Base-by-base conservation (phyloP, 2,329 filamentous ascomycete genomes). In the Curvularia sp. region DNA sequence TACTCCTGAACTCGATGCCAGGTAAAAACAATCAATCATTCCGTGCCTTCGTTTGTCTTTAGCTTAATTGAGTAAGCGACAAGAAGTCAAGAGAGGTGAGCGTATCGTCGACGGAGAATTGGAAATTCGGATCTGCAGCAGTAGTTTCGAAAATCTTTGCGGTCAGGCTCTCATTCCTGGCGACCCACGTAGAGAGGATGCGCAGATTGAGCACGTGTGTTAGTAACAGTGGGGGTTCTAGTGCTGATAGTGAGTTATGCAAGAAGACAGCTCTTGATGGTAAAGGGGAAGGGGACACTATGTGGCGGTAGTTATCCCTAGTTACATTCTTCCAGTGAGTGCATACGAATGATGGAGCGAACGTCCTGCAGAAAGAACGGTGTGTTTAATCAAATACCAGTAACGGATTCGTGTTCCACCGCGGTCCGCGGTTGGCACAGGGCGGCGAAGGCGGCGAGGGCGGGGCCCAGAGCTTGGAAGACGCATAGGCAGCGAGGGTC, bases 391-490 rank as follows among this genome's bases (percentile, higher is more conserved):
- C 32, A 36, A 36, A 21, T 13, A n/a, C 45, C 13, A 34, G 38
- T 32, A 25, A 28, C 32, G 39, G 19, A 13, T n/a, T 9, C 47
- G 10, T 27, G 21, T 36, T 49, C 19, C 30, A 25, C 10, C 32
- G 23, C 25, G 19, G 15, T 48, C 43, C 41, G 28, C 25, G 39
- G 21, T 42, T 25, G 41, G 53, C 39, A 46, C 36, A 51, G 48
- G 53, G 32, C 48, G 48, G 53, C 41, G 25, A 39, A 36, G 36
- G 32, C 41, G 25, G 49, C 32, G 19, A 39, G 34, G 36, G 32
- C 27, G 32, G 48, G 49, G 41, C 41, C 43, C n/a, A 21, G 50
- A 47, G 30, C 25, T n/a, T 4, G 13, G 15, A 36, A 38, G 50
- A 38, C 9, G 38, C 19, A 28, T 32, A 10, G 23, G 39, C 18